These are phyloP conservation scores for Agrostemma githago DNA, from an alignment of 148 eudicot species.

Conservation along the genomic window DNA sequence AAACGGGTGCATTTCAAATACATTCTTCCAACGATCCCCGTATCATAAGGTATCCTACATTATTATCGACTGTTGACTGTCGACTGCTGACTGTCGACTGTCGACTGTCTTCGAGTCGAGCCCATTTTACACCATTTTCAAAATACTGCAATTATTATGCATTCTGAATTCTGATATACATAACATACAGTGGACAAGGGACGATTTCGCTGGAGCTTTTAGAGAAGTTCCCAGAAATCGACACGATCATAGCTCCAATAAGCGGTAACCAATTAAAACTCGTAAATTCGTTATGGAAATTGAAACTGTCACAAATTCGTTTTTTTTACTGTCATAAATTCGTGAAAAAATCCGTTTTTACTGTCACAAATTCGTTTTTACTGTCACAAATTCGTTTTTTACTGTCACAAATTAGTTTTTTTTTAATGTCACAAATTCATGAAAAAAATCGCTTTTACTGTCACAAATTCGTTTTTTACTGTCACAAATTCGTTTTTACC, in stretches of 20 bases:
- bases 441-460: neutral
- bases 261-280: conserved; percentile 44
- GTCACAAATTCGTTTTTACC: too few species aligned
- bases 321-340: too few species aligned
- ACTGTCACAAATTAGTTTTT: too few species aligned
- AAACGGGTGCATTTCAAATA: conserved; percentile 81
- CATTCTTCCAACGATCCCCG: conserved; percentile 84
- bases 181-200: conserved; percentile 68
- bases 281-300: too few species aligned
- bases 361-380: too few species aligned
- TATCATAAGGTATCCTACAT: conserved; percentile 54
- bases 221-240: conserved; percentile 72
- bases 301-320: too few species aligned
- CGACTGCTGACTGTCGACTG: too few species aligned
- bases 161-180: neutral
- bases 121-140: neutral
- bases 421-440: too few species aligned
- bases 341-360: neutral
- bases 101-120: neutral
- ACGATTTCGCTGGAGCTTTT: conserved; percentile 85
- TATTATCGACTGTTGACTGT: neutral
- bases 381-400: too few species aligned
- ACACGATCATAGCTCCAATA: conserved; percentile 75
- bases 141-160: neutral
- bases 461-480: neutral